Conservation (phyloP, 352 stramenopile genomes). For the Achlya hypogyna region DNA sequence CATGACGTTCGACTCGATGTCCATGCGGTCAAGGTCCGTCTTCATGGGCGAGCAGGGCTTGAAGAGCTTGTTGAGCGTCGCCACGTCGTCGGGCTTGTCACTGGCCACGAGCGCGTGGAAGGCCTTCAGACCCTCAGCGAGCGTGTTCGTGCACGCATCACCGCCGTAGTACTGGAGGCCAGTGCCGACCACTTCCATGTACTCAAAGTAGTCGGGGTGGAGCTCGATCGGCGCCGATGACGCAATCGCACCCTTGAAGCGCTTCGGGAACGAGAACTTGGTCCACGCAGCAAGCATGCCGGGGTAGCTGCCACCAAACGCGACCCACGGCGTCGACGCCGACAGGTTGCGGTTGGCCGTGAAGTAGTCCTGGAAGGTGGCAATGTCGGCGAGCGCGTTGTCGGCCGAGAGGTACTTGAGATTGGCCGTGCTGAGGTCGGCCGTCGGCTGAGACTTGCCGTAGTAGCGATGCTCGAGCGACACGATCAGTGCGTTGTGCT, state of each 20-base stretch:
- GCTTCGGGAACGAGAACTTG: conserved; percentile 17
- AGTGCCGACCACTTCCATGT: conserved; percentile 62
- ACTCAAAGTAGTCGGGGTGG: conserved; percentile 56
- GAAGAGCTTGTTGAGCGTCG: conserved; percentile 14
- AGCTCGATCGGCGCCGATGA: conserved; percentile 67
- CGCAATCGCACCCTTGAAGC: conserved; percentile 14
- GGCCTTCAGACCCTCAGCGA: conserved; percentile 43
- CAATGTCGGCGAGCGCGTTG: conserved; percentile 74
- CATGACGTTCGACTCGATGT: conserved; percentile 2
- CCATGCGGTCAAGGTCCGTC: conserved; percentile 10
- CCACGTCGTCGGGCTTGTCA: conserved; percentile 10
- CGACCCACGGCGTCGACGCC: conserved; percentile 43
- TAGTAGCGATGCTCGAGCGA: conserved; percentile 84
- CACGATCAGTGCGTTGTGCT: conserved; percentile 40
- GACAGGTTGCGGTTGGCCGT: conserved; percentile 21
- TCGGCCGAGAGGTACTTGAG: conserved; percentile 68
- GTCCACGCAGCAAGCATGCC: conserved; percentile 77
- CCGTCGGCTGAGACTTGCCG: conserved; percentile 66
- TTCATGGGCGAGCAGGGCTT: conserved; percentile 6
- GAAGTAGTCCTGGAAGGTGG: conserved; percentile 66
- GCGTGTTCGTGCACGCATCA: conserved; percentile 42
- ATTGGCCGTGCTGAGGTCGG: conserved; percentile 56
- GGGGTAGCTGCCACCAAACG: conserved; percentile 77
- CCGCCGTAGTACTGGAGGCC: conserved; percentile 61
- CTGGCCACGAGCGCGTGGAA: conserved; percentile 10